phyloP scores from a whole-genome alignment of 345 rosid species.

The Brassica napus region DNA sequence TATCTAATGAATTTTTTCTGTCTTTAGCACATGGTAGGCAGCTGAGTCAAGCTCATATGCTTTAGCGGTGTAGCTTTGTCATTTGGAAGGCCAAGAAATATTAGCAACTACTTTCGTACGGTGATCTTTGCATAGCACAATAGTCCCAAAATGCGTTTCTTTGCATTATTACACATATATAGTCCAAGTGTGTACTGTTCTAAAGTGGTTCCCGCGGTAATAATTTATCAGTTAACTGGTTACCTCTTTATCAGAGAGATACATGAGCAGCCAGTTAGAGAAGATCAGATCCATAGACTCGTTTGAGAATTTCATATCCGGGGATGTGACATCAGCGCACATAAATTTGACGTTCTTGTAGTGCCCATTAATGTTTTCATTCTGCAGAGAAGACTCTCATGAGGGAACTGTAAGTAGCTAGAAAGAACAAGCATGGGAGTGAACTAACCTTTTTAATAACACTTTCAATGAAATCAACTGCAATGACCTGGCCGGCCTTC shows the following conservation, averaged over 20 bases:
- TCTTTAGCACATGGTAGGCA: not conserved
- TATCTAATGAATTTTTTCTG: not conserved
- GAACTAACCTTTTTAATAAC: constrained; percentile 74
- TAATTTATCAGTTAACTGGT: not conserved
- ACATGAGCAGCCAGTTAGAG: constrained; percentile 97
- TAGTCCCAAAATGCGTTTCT: too few relatives aligned
- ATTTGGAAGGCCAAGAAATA: not conserved
- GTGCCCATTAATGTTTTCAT: constrained; percentile 72
- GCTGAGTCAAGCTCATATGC: not conserved
- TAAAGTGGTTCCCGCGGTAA: not conserved
- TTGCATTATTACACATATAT: too few relatives aligned
- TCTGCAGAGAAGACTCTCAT: constrained; percentile 48
- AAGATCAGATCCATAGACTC: constrained; percentile 79
- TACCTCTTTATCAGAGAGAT: constrained; percentile 94
- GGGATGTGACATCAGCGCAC: constrained; percentile 90
- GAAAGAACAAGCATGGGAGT: constrained; percentile 15
- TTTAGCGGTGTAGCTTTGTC: not conserved
- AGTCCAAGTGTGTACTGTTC: not conserved
- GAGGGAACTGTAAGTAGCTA: constrained; percentile 1
- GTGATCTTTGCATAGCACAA: too few relatives aligned
- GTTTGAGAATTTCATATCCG: constrained; percentile 56
- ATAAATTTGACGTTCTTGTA: constrained; percentile 76
- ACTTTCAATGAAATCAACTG: constrained; percentile 85
- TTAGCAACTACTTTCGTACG: not conserved
- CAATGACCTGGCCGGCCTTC: constrained; percentile 72